These are phyloP conservation scores for Penicillium capsulatum DNA, from an alignment of 2,329 filamentous ascomycete genomes.

Conservation along the genomic window DNA sequence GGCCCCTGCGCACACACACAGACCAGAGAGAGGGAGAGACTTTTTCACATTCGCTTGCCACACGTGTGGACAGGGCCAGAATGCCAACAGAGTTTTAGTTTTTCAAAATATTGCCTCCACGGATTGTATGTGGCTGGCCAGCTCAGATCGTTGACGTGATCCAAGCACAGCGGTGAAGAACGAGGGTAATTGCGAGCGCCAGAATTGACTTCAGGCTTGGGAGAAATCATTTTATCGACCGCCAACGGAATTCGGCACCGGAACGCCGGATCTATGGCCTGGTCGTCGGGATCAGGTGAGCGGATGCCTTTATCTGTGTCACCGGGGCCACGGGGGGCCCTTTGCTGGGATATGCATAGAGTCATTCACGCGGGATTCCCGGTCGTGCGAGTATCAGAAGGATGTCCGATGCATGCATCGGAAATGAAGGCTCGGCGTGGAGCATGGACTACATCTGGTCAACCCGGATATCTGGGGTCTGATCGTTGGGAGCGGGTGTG, in stretches of 20 bases:
- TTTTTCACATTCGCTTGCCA: conserved; percentile 3
- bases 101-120: conserved; percentile 1
- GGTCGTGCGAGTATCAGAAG: too few relatives aligned
- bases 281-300: conserved; percentile 9
- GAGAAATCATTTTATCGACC: not conserved
- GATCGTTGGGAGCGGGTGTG: conserved; percentile 10
- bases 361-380: conserved; percentile 9
- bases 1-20: too few relatives aligned
- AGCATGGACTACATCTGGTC: not conserved
- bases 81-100: not conserved
- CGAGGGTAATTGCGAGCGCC: conserved; percentile 3
- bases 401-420: too few relatives aligned
- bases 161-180: conserved; percentile 14
- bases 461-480: conserved; percentile 6
- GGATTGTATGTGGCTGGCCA: conserved; percentile 4
- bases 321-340: conserved; percentile 6
- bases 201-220: conserved; percentile 18
- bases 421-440: not conserved
- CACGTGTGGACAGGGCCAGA: not conserved
- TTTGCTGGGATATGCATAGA: conserved; percentile 8
- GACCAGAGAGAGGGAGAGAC: conserved; percentile 2
- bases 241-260: conserved; percentile 2
- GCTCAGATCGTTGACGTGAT: not conserved
- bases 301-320: conserved; percentile 3
- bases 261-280: conserved; percentile 12